Evolutionary conservation across 768 basidiomycete species (phyloP), one percentile per base, ranked within the genome.

Genomic region (Inosperma sp.): DNA sequence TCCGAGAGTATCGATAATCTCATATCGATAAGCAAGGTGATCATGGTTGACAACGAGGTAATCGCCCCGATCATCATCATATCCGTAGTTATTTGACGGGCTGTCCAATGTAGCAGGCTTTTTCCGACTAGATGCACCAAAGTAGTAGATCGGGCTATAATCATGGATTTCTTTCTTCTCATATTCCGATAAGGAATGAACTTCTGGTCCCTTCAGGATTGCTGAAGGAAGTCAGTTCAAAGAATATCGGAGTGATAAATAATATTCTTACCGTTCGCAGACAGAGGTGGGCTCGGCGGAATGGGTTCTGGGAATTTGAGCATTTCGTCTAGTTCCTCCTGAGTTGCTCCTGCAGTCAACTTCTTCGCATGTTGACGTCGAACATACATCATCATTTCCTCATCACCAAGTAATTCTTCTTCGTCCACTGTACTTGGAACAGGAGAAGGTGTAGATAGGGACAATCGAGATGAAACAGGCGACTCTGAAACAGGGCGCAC

Each of bases 31-130:
- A 30, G 89, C 88, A 44, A 99, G 80, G 69, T 99, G 96, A 65
- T 99, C 96, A 49, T 83, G 83, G 51, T 82, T 77, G 53, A 97
- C 82, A 49, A 98, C 83, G 13, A 86, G 82, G 60, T 99, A 99
- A 69, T 99, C 96, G 27, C 96, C 96, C 26, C 96, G 86, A 23
- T 99, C 96, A 64, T 99, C 96, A 64, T 99, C 96, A 59, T 94
- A 99, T 23, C 96, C 89, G 62, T 87, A 82, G 67, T 99, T 99
- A 67, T 93, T 93, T 16, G 80, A 77, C 5, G 86, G 66, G 56
- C 80, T 77, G 47, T 91, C 86, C 7, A 76, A 72, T 21, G 81
- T 81, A 1, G 93, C 91, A 52, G 72, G 76, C 63, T 92, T 93
- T 76, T 97, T 97, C 62, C 82, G 82, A 62, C 86, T 88, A 51